Conservation (phyloP, 495 filamentous ascomycete species). For the Lasiosphaeria ovina region DNA sequence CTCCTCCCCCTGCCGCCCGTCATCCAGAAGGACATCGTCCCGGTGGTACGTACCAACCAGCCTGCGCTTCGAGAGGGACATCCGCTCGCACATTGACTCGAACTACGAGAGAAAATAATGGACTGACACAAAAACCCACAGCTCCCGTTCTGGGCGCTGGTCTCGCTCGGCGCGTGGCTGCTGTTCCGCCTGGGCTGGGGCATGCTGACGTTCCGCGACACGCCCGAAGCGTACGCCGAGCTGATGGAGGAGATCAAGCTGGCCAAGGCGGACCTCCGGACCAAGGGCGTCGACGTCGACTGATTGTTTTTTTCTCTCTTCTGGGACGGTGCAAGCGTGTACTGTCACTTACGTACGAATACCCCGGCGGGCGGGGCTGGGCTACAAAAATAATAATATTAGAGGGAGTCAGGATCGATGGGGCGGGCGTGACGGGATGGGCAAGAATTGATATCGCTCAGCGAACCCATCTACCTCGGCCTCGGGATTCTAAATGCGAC, state of each 20-base stretch:
- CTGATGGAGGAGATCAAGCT: constrained; percentile 77
- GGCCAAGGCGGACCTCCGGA: constrained; percentile 63
- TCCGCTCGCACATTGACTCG: too few species aligned
- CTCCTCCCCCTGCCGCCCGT: constrained; percentile 79
- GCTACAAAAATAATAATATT: background rate
- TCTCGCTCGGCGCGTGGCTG: constrained; percentile 90
- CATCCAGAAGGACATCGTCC: constrained; percentile 68
- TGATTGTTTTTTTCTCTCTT: constrained; percentile 25
- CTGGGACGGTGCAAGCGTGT: too few species aligned
- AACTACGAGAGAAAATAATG: background rate
- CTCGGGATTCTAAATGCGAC: too few species aligned
- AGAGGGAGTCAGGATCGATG: background rate
- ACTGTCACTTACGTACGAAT: too few species aligned
- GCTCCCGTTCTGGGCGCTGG: constrained; percentile 90
- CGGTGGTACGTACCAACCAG: constrained; percentile 53
- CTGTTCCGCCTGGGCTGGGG: constrained; percentile 88
- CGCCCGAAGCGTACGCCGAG: constrained; percentile 86
- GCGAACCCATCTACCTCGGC: too few species aligned
- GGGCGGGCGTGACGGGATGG: too few species aligned
- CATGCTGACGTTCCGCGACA: constrained; percentile 94
- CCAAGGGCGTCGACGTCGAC: constrained; percentile 72
- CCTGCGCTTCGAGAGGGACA: background rate
- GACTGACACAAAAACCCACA: constrained; percentile 30
- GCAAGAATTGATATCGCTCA: too few species aligned
- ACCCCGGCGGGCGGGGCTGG: too few species aligned